A percentile compares a stretch with the other conserved stretches of the same genome.
Evolutionary conservation across 257 asterid species (phyloP).

Genomic region (Solanum piurae): DNA sequence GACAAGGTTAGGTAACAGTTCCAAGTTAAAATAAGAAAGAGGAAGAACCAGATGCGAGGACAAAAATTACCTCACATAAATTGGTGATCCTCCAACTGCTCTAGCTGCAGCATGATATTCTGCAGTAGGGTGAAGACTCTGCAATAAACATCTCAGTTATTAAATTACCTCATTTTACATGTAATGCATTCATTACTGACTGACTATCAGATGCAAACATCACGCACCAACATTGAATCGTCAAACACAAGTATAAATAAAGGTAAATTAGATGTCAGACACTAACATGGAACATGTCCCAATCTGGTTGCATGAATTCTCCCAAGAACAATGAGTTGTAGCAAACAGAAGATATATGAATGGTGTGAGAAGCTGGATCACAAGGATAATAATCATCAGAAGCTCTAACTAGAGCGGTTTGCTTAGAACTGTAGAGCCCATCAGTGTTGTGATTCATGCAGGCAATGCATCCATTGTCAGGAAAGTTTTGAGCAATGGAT

Average conservation of each 20-base stretch:
- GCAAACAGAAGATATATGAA: constrained; percentile 83
- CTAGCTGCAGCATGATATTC: constrained; percentile 99
- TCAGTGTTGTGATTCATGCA: constrained; percentile 98
- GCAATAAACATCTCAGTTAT: constrained; percentile 5
- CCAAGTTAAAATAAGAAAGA: neutral
- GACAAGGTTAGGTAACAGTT: neutral
- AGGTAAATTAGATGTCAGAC: neutral
- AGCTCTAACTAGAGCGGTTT: constrained; percentile 80
- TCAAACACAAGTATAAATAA: neutral
- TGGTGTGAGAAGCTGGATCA: constrained; percentile 95
- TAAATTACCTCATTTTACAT: neutral
- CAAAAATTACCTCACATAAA: constrained; percentile 61
- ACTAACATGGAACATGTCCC: constrained; percentile 99
- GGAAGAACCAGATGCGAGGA: neutral
- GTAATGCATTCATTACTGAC: neutral
- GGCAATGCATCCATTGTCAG: constrained; percentile 81
- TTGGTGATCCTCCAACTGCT: constrained; percentile 50
- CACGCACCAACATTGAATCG: neutral
- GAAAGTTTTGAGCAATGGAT: constrained; percentile 67
- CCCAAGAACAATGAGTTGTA: constrained; percentile 79
- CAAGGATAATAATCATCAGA: constrained; percentile 92
- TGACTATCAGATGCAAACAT: neutral
- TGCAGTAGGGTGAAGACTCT: constrained; percentile 95
- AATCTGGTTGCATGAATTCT: constrained; percentile 90
- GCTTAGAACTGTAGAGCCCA: constrained; percentile 71